These are phyloP conservation scores for Dujonia santamariae DNA, from an alignment of 1,139 yeast genomes.

Conservation along the genomic window DNA sequence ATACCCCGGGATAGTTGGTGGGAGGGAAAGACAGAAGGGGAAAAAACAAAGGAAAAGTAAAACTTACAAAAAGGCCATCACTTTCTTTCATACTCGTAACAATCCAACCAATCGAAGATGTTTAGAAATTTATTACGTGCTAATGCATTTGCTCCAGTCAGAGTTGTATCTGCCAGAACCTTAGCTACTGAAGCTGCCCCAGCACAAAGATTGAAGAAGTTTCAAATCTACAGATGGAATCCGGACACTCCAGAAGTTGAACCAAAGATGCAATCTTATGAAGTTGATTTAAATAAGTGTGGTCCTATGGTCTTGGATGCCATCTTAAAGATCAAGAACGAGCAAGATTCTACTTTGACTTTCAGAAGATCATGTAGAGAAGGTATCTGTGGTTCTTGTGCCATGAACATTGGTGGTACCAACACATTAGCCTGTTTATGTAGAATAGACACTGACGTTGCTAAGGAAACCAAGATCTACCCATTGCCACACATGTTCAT, in stretches of 20 bases:
- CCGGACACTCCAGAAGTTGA: slow-evolving; percentile 95
- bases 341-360: slow-evolving; percentile 92
- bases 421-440: slow-evolving; percentile 97
- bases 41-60: not conserved
- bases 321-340: slow-evolving; percentile 88
- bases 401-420: slow-evolving; percentile 98
- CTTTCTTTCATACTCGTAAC: slow-evolving; percentile 1
- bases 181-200: slow-evolving; percentile 42
- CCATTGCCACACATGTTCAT: slow-evolving; percentile 99
- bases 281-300: slow-evolving; percentile 82
- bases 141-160: slow-evolving; percentile 3
- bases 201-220: slow-evolving; percentile 66
- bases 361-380: slow-evolving; percentile 99
- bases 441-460: slow-evolving; percentile 77
- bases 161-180: slow-evolving; percentile 12
- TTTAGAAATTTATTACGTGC: slow-evolving; percentile 8
- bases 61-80: not conserved
- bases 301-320: slow-evolving; percentile 99
- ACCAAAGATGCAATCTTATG: slow-evolving; percentile 81
- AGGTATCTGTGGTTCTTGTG: slow-evolving; percentile 99
- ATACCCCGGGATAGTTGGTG: slow-evolving; percentile 10
- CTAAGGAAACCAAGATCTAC: slow-evolving; percentile 81
- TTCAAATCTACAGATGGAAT: slow-evolving; percentile 96
- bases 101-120: slow-evolving; percentile 3
- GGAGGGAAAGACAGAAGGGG: too few relatives aligned